Conservation (phyloP, 495 filamentous ascomycete genomes). For the Xylaria cubensis region DNA sequence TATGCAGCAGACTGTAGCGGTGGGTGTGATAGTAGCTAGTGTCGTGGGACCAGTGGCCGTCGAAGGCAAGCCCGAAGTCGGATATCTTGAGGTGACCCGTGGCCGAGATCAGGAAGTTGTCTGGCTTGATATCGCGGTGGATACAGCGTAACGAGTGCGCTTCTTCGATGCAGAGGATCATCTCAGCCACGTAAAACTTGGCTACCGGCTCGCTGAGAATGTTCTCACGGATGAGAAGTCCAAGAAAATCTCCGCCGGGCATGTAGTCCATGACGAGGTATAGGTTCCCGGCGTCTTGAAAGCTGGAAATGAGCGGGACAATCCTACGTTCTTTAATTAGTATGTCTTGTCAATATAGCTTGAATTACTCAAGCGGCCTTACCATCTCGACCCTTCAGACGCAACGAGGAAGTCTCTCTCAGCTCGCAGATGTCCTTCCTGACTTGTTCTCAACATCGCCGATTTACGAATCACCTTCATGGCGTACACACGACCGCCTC, state of each 20-base stretch:
- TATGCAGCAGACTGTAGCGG: conserved; percentile 75
- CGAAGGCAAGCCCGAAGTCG: conserved; percentile 93
- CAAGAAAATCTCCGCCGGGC: conserved; percentile 93
- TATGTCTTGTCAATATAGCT: background rate
- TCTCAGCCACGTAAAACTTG: conserved; percentile 89
- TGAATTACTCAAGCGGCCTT: conserved; percentile 16
- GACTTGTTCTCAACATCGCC: conserved; percentile 84
- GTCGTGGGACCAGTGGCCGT: conserved; percentile 93
- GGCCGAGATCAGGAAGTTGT: conserved; percentile 91
- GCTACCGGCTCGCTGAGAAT: conserved; percentile 78
- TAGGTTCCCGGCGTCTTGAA: conserved; percentile 82
- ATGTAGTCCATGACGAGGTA: conserved; percentile 98
- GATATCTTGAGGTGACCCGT: conserved; percentile 93
- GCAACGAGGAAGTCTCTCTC: conserved; percentile 91
- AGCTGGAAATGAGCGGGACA: conserved; percentile 84
- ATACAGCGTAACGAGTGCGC: conserved; percentile 87
- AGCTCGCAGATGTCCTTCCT: conserved; percentile 90
- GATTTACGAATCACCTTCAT: conserved; percentile 97
- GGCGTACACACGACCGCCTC: conserved; percentile 69
- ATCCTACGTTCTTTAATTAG: conserved; percentile 54
- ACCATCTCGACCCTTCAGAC: conserved; percentile 81
- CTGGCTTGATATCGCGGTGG: conserved; percentile 94
- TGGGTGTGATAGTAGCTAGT: conserved; percentile 83
- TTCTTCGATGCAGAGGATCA: conserved; percentile 94
- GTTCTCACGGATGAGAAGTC: conserved; percentile 81